Evolutionary conservation across 2,329 filamentous ascomycete genomes (phyloP).

Genomic region (Bertia moriformis): DNA sequence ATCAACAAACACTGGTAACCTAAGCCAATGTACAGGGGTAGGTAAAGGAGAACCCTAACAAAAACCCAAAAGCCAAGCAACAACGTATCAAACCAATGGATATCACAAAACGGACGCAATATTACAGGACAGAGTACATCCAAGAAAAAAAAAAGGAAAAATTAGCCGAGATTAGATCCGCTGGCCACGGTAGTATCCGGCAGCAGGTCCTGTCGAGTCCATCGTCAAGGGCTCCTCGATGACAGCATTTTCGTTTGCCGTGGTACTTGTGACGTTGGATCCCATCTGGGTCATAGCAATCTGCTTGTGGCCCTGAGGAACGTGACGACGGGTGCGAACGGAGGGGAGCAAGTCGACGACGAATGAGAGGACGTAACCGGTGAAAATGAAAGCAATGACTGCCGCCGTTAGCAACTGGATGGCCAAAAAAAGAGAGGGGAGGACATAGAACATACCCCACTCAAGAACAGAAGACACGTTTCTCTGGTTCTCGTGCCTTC

Average conservation of each 20-base stretch:
- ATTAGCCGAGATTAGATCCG: no score
- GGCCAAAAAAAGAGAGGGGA: no score
- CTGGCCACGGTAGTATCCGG: constrained; percentile 1
- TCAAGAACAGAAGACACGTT: neutral
- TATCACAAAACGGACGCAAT: no score
- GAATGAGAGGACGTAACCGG: constrained; percentile 1
- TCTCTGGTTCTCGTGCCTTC: neutral
- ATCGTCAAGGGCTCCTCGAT: neutral
- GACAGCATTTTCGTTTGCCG: neutral
- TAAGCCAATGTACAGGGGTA: no score
- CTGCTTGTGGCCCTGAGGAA: neutral
- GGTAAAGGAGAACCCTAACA: no score
- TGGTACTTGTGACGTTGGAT: neutral
- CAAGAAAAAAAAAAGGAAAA: no score
- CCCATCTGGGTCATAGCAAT: neutral
- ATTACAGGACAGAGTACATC: no score
- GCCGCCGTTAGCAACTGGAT: neutral
- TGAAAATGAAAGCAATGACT: constrained; percentile 1
- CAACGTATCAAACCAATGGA: no score
- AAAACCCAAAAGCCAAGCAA: no score
- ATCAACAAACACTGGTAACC: no score
- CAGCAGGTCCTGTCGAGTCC: neutral
- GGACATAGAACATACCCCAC: neutral
- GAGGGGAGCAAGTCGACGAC: neutral
- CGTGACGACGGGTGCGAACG: neutral